Evolutionary conservation across 352 stramenopile species (phyloP), one percentile per base, ranked within the genome.

Genomic region (Pythium diclinum): DNA sequence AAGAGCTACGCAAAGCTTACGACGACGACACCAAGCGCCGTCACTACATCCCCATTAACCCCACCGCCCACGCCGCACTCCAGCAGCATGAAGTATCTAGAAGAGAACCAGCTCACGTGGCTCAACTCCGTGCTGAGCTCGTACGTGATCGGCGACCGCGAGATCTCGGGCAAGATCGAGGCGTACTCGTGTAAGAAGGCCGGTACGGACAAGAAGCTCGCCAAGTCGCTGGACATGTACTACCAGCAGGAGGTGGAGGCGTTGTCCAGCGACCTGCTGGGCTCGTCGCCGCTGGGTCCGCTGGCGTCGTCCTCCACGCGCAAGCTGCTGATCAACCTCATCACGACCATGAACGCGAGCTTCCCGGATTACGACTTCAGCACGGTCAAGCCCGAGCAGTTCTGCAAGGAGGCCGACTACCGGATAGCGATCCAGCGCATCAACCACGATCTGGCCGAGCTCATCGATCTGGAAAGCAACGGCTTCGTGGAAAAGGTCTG

Each of bases 401-500:
- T 98, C 64, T 77, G 78, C 47, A 96, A 95, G 61, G 84, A 97
- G 59, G 64, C 69, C 48, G 84, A 94, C 76, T 91, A 93, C 65
- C 82, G 85, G 61, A 83, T 91, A 77, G 87, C 93, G 2, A 71
- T 96, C 51, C 91, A 97, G 56, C 75, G 78, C 51, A 89, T 97
- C 63, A 96, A 97, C 77, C 84, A 91, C 61, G 74, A 96, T 69
- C 73, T 96, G 61, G 83, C 82, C 7, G 89, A 97, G 64, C 74
- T 94, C 25, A 66, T 98, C 48, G 98, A 99, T 69, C 97, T 99
- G 62, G 97, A 99, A 79, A 94, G 85, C 36, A 97, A 95, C 54
- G 93, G 98, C 11, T 99, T 99, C 74, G 89, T 99, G 42, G 98
- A 99, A 77, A 98, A 98, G 62, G 88, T 99, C 67, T 96, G 98